Conservation (phyloP, 352 stramenopile species). For the Pythium aristosporum region DNA sequence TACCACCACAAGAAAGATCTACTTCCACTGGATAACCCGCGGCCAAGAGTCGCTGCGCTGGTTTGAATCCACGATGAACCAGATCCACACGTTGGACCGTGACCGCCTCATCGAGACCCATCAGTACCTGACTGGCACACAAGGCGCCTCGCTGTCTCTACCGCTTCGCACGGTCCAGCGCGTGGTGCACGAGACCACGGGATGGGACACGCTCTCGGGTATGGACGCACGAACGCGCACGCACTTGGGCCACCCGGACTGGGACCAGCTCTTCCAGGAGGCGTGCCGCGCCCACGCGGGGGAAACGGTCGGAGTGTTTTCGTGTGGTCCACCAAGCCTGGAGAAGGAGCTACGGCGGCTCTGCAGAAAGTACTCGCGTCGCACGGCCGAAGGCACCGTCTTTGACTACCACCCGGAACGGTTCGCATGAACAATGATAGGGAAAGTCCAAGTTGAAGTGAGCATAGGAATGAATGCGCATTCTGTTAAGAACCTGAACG, state of each 20-base stretch:
- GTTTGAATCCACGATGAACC: conserved; percentile 13
- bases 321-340: not conserved
- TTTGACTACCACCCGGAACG: conserved; percentile 8
- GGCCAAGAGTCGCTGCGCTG: conserved; percentile 1
- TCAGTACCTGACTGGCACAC: not conserved
- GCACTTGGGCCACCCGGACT: conserved; percentile 7
- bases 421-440: conserved; percentile 5
- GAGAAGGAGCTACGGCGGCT: not conserved
- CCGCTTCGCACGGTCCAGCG: not conserved
- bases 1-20: not conserved
- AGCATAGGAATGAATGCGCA: too few species aligned
- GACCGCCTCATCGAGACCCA: not conserved
- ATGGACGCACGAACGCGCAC: not conserved
- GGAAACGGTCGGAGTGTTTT: conserved; percentile 5
- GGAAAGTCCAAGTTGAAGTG: not conserved
- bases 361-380: conserved; percentile 7
- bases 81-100: conserved; percentile 5
- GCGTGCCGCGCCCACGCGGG: conserved; percentile 1
- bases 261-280: conserved; percentile 7
- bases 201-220: not conserved
- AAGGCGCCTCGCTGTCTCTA: not conserved
- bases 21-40: conserved; percentile 11
- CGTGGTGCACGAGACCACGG: not conserved
- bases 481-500: not conserved
- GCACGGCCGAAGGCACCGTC: not conserved